Evolutionary conservation across 371 early-diverging fungal species (phyloP).

Genomic region (Actinomucor elegans): DNA sequence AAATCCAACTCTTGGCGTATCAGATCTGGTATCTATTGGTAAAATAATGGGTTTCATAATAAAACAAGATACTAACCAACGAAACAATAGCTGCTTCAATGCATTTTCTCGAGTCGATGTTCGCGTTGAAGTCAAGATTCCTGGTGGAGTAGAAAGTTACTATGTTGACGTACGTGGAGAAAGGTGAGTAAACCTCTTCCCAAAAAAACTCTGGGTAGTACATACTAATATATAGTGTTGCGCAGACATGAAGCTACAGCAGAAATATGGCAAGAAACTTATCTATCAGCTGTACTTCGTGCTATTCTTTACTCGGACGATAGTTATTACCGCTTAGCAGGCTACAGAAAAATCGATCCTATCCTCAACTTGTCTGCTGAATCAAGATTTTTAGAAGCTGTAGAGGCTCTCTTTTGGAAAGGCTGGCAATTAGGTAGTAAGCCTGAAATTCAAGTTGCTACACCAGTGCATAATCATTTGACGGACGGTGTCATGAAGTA

Average conservation of each 20-base stretch:
- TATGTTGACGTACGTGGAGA: slow-evolving; percentile 84
- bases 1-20: slow-evolving; percentile 69
- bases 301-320: slow-evolving; percentile 89
- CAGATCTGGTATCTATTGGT: slow-evolving; percentile 71
- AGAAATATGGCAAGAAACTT: slow-evolving; percentile 91
- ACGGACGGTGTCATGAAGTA: slow-evolving; percentile 84
- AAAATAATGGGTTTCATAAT: not conserved
- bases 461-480: slow-evolving; percentile 82
- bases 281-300: slow-evolving; percentile 82
- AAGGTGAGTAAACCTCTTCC: slow-evolving; percentile 49
- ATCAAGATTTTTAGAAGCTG: slow-evolving; percentile 81
- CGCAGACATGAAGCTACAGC: slow-evolving; percentile 68
- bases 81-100: slow-evolving; percentile 78
- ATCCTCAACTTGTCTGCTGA: slow-evolving; percentile 75
- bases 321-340: slow-evolving; percentile 61
- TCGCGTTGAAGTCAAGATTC: slow-evolving; percentile 94
- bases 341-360: slow-evolving; percentile 84
- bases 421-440: slow-evolving; percentile 92
- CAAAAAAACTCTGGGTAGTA: too few species aligned
- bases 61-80: not conserved
- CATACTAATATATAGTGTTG: not conserved
- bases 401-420: slow-evolving; percentile 78
- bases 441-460: slow-evolving; percentile 89
- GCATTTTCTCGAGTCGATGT: slow-evolving; percentile 95
- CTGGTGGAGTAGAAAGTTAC: slow-evolving; percentile 95